Conservation (phyloP, 176 grass and related monocot species). For the Rhynchospora pubera region DNA sequence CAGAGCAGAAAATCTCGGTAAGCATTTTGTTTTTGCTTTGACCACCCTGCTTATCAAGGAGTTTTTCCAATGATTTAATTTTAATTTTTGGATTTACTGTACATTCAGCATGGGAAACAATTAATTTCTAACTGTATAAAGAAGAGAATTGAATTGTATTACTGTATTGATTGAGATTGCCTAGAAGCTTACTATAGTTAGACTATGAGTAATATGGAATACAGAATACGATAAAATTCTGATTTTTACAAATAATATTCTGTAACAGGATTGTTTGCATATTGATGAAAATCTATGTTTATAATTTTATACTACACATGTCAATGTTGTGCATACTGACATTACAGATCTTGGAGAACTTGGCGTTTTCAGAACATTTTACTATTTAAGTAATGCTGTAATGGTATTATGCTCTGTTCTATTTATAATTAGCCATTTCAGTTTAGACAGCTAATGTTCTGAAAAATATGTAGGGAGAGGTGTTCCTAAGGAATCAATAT, state of each 20-base stretch:
- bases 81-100: not conserved
- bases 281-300: no score
- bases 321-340: not conserved
- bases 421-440: not conserved
- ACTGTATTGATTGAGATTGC: no score
- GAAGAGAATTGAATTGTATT: no score
- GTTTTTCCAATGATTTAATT: not conserved
- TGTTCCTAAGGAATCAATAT: not conserved
- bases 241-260: no score
- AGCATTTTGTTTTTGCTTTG: not conserved
- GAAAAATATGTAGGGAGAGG: not conserved
- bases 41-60: not conserved
- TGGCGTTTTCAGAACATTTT: not conserved
- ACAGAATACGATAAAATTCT: no score
- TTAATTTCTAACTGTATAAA: not conserved
- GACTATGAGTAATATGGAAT: no score
- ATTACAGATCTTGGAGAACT: not conserved
- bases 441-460: not conserved
- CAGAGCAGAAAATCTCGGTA: constrained; percentile 7
- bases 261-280: no score
- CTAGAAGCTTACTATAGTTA: no score
- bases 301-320: not conserved
- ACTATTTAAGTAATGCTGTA: no score
- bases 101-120: not conserved
- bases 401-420: not conserved